phyloP scores from a whole-genome alignment of 2,329 filamentous ascomycete species.

The Pseudopithomyces maydicus region DNA sequence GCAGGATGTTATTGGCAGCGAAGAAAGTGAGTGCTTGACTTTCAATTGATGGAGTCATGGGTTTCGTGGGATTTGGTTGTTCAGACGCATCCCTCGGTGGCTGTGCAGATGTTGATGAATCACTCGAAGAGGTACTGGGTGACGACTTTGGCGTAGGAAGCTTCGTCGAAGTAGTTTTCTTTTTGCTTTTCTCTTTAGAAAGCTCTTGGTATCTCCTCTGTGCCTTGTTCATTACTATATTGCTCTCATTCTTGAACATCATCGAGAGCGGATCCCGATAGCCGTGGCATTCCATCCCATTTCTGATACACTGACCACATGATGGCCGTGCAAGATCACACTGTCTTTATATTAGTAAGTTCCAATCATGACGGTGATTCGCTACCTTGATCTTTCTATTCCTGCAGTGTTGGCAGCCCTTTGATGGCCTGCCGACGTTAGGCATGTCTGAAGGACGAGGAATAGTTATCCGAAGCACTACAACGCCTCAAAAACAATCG shows the following conservation, averaged over 20 bases:
- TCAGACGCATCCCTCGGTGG: neutral
- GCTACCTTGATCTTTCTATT: constrained; percentile 38
- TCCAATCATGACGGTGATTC: neutral
- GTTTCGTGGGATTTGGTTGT: neutral
- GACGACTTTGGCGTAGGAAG: constrained; percentile 9
- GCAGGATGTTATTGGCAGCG: constrained; percentile 32
- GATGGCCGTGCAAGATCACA: constrained; percentile 41
- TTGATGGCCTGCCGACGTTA: constrained; percentile 37
- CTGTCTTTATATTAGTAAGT: constrained; percentile 14
- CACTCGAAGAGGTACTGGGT: neutral
- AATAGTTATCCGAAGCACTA: neutral
- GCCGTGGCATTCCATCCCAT: constrained; percentile 32
- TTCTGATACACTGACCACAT: constrained; percentile 38
- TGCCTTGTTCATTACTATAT: constrained; percentile 29
- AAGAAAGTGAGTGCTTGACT: constrained; percentile 38
- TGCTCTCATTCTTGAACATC: constrained; percentile 39
- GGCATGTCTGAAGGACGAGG: constrained; percentile 20
- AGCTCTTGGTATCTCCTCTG: constrained; percentile 30
- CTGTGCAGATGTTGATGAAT: neutral
- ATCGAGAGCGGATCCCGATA: constrained; percentile 37
- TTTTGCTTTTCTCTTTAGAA: constrained; percentile 15
- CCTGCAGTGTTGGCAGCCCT: constrained; percentile 38
- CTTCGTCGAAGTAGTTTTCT: neutral
- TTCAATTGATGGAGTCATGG: constrained; percentile 28
- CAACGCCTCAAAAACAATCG: neutral